phyloP scores from a whole-genome alignment of 1,284 basidiomycete genomes.

The Puccinia sorghi region DNA sequence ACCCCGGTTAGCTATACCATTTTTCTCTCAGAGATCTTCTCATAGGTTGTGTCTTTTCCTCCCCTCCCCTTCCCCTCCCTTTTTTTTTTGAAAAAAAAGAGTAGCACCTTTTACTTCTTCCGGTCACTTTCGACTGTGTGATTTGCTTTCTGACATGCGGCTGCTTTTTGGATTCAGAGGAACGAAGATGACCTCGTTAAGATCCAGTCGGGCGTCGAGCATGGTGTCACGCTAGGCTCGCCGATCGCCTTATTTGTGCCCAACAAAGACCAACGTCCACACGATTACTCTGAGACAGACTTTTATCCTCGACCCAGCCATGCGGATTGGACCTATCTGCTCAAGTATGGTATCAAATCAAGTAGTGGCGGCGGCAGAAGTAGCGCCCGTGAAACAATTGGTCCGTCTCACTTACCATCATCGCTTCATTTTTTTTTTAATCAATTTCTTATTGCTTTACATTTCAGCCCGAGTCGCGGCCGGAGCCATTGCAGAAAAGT shows the following conservation, averaged over 20 bases:
- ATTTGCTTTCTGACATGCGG: not conserved
- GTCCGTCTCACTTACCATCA: slow-evolving; percentile 60
- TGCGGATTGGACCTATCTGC: slow-evolving; percentile 96
- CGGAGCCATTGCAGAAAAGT: slow-evolving; percentile 96
- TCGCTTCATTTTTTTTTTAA: too few relatives aligned
- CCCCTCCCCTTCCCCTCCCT: too few relatives aligned
- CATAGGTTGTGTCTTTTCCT: not conserved
- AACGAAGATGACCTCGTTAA: slow-evolving; percentile 95
- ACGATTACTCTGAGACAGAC: slow-evolving; percentile 93
- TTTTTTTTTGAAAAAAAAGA: not conserved
- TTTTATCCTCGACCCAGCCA: slow-evolving; percentile 91
- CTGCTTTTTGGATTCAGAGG: slow-evolving; percentile 60
- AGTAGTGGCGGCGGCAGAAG: slow-evolving; percentile 93
- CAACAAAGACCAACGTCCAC: slow-evolving; percentile 97
- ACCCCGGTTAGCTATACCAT: slow-evolving; percentile 65
- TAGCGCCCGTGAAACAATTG: slow-evolving; percentile 94
- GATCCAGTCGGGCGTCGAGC: slow-evolving; percentile 90
- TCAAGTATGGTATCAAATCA: slow-evolving; percentile 97
- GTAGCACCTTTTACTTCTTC: not conserved
- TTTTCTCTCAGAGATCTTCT: not conserved
- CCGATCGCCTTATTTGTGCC: slow-evolving; percentile 93
- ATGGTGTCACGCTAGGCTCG: slow-evolving; percentile 92
- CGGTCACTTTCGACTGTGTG: not conserved
- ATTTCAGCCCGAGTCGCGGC: slow-evolving; percentile 84
- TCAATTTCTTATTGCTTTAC: not conserved